Conservation (phyloP, 202 grass and related monocot genomes). For the Carex arenaria region DNA sequence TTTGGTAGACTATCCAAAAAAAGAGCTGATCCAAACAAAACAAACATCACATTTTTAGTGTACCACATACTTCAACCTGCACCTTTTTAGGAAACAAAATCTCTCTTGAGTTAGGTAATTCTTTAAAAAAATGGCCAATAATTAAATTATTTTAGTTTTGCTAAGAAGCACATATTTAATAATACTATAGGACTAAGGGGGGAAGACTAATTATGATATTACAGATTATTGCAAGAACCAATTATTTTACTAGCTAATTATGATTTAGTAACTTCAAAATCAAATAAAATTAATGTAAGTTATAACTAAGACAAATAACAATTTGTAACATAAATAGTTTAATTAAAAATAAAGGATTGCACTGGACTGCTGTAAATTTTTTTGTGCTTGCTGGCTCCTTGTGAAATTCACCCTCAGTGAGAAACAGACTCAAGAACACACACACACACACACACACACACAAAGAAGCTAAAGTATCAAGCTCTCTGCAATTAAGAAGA, state of each 20-base stretch:
- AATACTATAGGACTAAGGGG: no score
- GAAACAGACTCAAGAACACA: neutral
- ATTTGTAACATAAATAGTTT: neutral
- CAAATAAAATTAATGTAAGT: neutral
- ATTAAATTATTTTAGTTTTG: neutral
- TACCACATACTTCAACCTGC: neutral
- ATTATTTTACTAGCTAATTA: neutral
- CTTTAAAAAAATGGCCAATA: neutral
- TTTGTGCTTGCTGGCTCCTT: neutral
- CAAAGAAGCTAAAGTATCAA: neutral
- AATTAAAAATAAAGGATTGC: neutral
- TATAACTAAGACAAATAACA: neutral
- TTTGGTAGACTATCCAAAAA: neutral
- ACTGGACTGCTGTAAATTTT: neutral
- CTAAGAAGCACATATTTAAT: neutral
- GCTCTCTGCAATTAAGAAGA: no score
- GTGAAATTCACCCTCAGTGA: neutral
- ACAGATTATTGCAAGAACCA: neutral
- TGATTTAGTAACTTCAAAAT: neutral
- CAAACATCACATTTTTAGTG: neutral
- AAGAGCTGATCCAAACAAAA: neutral
- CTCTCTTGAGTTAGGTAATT: no score
- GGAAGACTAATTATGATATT: neutral
- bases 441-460: neutral
- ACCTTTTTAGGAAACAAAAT: neutral